Base-by-base conservation (phyloP, 768 basidiomycete species). In the Mrakia hoshinonis region DNA sequence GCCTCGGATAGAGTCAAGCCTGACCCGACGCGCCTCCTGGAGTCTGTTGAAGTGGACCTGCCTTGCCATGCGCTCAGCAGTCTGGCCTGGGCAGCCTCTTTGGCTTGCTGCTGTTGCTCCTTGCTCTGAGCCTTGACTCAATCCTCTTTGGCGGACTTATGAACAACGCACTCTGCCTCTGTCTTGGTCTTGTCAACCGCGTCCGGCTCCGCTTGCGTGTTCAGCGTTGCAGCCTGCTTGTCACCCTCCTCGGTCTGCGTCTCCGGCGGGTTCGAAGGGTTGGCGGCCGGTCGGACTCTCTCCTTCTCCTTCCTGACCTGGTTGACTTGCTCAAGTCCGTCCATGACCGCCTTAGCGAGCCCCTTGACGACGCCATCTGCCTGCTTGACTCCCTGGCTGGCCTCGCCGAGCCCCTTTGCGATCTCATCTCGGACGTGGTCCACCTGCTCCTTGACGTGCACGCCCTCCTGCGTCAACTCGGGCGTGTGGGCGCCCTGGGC, bases 401-500 rank as follows among this genome's bases (percentile, higher is more conserved):
- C 46, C 10, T 47, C 47, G 20, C 54, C 39, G n/a, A 36, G n/a
- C 29, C 31, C 34, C 26, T 67, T 52, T 29, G 22, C 49, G 31
- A 55, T 20, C 29, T 52, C 22, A n/a, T n/a, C 67, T 38, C 36
- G 51, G 10, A 38, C 67, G 18, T 68, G 47, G 34, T 54, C 13
- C 22, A 68, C 1, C 6, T 38, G 36, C n/a, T 34, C 51, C n/a
- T 24, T 55, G 51, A 29, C 67, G 12, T 55, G 22, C 2, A n/a
- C 29, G 46, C 46, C 47, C 22, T 20, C 10, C 18, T 46, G 22
- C 22, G 60, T 26, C 4, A 71, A n/a, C 31, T 29, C 10, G 18
- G 70, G 62, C 12, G 70, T 54, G 52, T 71, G 65, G 0, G 38
- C 63, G 31, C 63, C 63, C n/a, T 49, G 29, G 5, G 64, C 26